phyloP scores from a whole-genome alignment of 371 early-diverging fungal species.

The Lichtheimia corymbifera region DNA sequence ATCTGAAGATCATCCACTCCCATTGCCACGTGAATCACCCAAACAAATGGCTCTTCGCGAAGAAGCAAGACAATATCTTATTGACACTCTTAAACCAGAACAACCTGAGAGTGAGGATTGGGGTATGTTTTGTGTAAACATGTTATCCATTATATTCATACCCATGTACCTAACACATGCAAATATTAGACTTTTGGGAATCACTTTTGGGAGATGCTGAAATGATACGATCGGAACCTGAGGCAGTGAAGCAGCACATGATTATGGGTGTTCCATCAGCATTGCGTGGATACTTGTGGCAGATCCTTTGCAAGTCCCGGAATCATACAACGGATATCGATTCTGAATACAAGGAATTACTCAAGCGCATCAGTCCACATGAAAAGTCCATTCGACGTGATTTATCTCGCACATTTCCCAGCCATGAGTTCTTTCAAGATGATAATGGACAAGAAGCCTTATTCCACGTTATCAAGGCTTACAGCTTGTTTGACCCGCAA shows the following conservation, averaged over 20 bases:
- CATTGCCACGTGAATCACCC: conserved; percentile 38
- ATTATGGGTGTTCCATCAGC: conserved; percentile 76
- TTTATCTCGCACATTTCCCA: conserved; percentile 88
- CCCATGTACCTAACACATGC: not conserved
- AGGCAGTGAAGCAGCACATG: conserved; percentile 30
- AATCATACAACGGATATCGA: conserved; percentile 69
- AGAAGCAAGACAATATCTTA: conserved; percentile 17
- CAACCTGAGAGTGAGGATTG: conserved; percentile 20
- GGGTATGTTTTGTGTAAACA: conserved; percentile 26
- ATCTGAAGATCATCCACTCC: conserved; percentile 41
- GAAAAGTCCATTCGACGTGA: conserved; percentile 89
- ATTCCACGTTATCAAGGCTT: conserved; percentile 87
- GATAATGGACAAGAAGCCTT: conserved; percentile 83
- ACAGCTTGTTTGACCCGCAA: conserved; percentile 85
- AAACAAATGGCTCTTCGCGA: conserved; percentile 35
- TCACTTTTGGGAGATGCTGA: conserved; percentile 33
- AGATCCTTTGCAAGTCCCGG: conserved; percentile 61
- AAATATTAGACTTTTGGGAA: conserved; percentile 42
- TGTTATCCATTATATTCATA: not conserved
- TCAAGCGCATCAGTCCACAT: conserved; percentile 74
- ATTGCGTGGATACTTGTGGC: conserved; percentile 89
- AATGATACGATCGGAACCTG: conserved; percentile 19
- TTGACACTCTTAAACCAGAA: not conserved
- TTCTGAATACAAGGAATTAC: conserved; percentile 73
- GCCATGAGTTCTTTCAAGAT: conserved; percentile 72